Evolutionary conservation across 495 filamentous ascomycete species (phyloP).

Genomic region (Trichoderma orchidacearum): DNA sequence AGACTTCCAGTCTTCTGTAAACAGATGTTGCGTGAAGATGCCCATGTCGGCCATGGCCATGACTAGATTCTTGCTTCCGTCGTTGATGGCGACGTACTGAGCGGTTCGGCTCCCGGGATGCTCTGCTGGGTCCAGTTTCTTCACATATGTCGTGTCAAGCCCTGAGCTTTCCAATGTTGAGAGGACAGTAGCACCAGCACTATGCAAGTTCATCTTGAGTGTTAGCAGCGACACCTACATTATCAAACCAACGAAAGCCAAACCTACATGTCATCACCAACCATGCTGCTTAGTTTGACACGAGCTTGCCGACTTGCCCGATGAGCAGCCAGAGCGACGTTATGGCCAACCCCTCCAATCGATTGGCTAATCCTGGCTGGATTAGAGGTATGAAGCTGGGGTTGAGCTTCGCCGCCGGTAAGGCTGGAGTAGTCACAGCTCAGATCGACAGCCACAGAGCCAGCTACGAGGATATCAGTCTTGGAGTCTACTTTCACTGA

Average conservation of each 20-base stretch:
- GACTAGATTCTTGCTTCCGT: constrained; percentile 62
- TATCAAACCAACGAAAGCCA: background rate
- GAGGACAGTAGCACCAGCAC: constrained; percentile 56
- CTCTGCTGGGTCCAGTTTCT: constrained; percentile 31
- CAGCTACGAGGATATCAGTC: constrained; percentile 69
- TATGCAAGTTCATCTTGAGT: too few species aligned
- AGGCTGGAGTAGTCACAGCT: constrained; percentile 54
- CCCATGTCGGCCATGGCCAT: constrained; percentile 91
- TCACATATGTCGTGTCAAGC: constrained; percentile 50
- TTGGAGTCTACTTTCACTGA: constrained; percentile 1
- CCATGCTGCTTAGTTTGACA: constrained; percentile 57
- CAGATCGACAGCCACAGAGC: constrained; percentile 77
- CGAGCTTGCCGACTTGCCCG: constrained; percentile 23
- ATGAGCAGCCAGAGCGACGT: constrained; percentile 72
- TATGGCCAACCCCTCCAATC: constrained; percentile 89
- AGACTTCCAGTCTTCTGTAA: constrained; percentile 43
- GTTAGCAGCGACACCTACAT: background rate
- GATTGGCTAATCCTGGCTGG: constrained; percentile 65
- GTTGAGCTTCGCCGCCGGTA: constrained; percentile 14
- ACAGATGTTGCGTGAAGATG: constrained; percentile 50
- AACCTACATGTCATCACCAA: constrained; percentile 58
- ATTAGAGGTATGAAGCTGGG: constrained; percentile 71
- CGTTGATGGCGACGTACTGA: constrained; percentile 86
- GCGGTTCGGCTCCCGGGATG: constrained; percentile 51
- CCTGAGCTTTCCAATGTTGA: constrained; percentile 44